Evolutionary conservation across 2,329 filamentous ascomycete genomes (phyloP).

Genomic region (Calcarisporium arbuscula): DNA sequence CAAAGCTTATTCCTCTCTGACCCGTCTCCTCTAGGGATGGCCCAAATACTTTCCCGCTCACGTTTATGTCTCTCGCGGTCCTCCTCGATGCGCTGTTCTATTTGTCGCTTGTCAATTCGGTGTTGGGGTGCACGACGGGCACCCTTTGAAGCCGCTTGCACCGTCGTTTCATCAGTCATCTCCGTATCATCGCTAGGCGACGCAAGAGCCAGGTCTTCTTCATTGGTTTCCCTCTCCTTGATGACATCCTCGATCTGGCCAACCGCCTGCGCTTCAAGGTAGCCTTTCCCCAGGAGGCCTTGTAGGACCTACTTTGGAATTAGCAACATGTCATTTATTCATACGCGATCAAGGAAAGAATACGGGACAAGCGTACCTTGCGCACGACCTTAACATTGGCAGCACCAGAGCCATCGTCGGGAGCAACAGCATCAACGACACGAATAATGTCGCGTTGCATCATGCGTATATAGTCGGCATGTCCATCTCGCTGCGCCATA

Average conservation of each 20-base stretch:
- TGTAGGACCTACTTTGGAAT: conserved; percentile 51
- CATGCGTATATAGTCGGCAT: conserved; percentile 83
- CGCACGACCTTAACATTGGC: conserved; percentile 92
- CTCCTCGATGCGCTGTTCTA: conserved; percentile 95
- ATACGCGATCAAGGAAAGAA: conserved; percentile 2
- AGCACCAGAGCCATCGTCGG: conserved; percentile 77
- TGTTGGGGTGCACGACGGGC: conserved; percentile 26
- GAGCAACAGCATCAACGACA: conserved; percentile 87
- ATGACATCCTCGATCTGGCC: conserved; percentile 77
- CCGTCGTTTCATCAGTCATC: conserved; percentile 35
- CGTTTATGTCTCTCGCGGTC: conserved; percentile 93
- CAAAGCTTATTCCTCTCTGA: conserved; percentile 73
- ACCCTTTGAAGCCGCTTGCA: too few species aligned
- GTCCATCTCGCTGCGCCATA: conserved; percentile 67
- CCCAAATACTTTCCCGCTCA: conserved; percentile 88
- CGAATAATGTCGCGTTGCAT: conserved; percentile 88
- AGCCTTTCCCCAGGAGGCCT: conserved; percentile 62
- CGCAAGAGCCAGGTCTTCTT: conserved; percentile 48
- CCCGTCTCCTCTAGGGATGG: conserved; percentile 57
- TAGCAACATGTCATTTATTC: conserved; percentile 10
- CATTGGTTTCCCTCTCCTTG: conserved; percentile 65
- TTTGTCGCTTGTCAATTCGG: conserved; percentile 72
- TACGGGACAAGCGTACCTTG: conserved; percentile 49
- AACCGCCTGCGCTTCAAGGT: conserved; percentile 70
- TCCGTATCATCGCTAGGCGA: conserved; percentile 41